Evolutionary conservation across 139 green algal genomes (phyloP).

Genomic region (Chlorella sorokiniana): DNA sequence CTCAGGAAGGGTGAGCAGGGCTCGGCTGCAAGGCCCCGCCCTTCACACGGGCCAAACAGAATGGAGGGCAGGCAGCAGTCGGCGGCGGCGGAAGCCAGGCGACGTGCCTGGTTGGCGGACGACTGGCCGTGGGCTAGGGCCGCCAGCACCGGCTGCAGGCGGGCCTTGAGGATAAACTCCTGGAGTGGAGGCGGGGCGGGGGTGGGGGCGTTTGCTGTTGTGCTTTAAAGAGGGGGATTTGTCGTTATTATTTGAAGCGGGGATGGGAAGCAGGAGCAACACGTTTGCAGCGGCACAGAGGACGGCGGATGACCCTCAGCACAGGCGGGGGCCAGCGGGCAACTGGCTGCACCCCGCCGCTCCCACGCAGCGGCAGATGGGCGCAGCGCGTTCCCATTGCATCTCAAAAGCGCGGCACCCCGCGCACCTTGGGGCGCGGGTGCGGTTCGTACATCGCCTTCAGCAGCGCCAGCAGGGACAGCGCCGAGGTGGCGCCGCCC

Average conservation of each 20-base stretch:
- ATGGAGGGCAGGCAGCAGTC: too few species aligned
- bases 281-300: neutral
- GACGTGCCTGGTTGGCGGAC: constrained; percentile 5
- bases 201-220: neutral
- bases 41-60: too few species aligned
- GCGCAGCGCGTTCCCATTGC: neutral
- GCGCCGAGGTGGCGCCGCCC: constrained; percentile 20
- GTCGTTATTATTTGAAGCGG: too few species aligned
- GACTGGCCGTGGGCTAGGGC: constrained; percentile 38
- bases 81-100: constrained; percentile 30
- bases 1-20: too few species aligned
- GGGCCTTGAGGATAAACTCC: constrained; percentile 74
- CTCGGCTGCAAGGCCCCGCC: neutral
- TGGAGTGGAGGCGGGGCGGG: neutral
- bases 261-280: too few species aligned
- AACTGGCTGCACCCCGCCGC: neutral
- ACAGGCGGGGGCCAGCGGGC: too few species aligned
- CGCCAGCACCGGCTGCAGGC: constrained; percentile 55
- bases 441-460: constrained; percentile 76
- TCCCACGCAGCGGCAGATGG: neutral
- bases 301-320: too few species aligned
- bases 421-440: constrained; percentile 67
- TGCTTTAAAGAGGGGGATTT: too few species aligned
- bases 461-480: constrained; percentile 64
- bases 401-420: neutral